These are phyloP conservation scores for Eucalyptus sp. DNA, from an alignment of 345 rosid species.

Conservation along the genomic window DNA sequence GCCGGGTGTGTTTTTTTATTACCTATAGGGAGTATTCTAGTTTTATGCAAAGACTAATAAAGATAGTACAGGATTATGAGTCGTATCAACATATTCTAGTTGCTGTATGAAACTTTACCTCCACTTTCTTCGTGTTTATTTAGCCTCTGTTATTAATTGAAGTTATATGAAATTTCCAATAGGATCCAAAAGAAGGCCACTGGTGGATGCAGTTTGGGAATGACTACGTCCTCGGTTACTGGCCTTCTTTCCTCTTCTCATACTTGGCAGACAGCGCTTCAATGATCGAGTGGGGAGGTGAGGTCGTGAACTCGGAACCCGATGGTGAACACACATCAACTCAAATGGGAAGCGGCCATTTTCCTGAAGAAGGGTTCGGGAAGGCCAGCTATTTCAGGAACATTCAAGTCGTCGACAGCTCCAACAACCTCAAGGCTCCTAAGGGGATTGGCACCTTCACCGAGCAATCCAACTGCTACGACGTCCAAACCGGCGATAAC, in stretches of 20 bases:
- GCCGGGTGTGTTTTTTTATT: neutral
- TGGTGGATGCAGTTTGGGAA: conserved; percentile 99
- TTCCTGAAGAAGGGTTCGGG: conserved; percentile 93
- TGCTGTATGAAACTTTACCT: neutral
- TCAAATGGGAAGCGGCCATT: conserved; percentile 94
- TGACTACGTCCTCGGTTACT: conserved; percentile 74
- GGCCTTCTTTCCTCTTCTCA: conserved; percentile 96
- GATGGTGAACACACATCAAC: conserved; percentile 85
- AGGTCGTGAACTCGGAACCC: conserved; percentile 84
- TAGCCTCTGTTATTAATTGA: neutral
- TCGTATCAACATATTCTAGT: neutral
- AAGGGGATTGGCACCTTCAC: conserved; percentile 86
- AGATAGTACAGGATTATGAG: neutral
- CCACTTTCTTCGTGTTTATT: neutral
- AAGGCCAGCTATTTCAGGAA: conserved; percentile 90
- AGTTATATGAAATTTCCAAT: neutral
- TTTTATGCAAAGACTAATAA: neutral
- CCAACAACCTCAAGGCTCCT: conserved; percentile 93
- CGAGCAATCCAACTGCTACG: conserved; percentile 89
- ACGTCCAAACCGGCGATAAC: conserved; percentile 75
- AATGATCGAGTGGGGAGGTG: conserved; percentile 99
- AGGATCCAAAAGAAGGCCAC: conserved; percentile 97
- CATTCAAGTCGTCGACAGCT: conserved; percentile 73
- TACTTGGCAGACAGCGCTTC: conserved; percentile 86
- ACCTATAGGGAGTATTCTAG: neutral